These are phyloP conservation scores for Penicillium manginii DNA, from an alignment of 495 filamentous ascomycete species.

Conservation along the genomic window DNA sequence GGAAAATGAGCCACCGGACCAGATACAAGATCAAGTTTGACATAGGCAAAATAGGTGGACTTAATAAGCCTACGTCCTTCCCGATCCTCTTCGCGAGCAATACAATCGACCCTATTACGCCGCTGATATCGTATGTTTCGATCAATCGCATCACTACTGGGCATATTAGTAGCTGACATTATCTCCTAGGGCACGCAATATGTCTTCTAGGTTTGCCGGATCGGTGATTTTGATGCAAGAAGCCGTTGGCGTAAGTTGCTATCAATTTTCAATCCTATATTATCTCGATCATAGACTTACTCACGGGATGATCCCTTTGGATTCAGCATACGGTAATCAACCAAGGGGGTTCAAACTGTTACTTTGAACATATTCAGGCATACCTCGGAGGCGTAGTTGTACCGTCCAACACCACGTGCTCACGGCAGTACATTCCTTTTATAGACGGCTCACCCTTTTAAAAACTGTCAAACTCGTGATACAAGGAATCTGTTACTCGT, in stretches of 20 bases:
- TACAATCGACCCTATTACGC: slow-evolving; percentile 55
- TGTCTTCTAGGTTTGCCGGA: slow-evolving; percentile 39
- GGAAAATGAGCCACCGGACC: neutral
- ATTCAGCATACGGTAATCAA: slow-evolving; percentile 19
- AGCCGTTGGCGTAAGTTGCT: slow-evolving; percentile 26
- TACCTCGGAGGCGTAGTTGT: slow-evolving; percentile 9
- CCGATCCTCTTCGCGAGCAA: slow-evolving; percentile 57
- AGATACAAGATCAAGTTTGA: slow-evolving; percentile 15
- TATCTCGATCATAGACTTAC: neutral
- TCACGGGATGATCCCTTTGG: neutral
- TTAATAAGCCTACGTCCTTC: slow-evolving; percentile 40
- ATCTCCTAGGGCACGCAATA: slow-evolving; percentile 47
- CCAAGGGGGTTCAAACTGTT: slow-evolving; percentile 8
- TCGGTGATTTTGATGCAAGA: slow-evolving; percentile 11
- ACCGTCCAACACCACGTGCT: neutral
- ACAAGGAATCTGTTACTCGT: too few species aligned
- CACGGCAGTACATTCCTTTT: neutral
- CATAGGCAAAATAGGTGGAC: slow-evolving; percentile 22
- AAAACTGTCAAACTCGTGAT: too few species aligned
- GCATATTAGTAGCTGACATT: neutral
- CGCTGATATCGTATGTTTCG: slow-evolving; percentile 30
- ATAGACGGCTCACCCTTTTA: neutral
- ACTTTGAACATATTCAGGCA: slow-evolving; percentile 13
- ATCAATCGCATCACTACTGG: neutral
- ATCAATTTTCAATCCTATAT: neutral